Percentiles rank a stretch among this genome's conserved stretches.
These are phyloP conservation scores for Pseudogymnoascus sp. DNA, from an alignment of 2,329 filamentous ascomycete species.

Conservation along the genomic window DNA sequence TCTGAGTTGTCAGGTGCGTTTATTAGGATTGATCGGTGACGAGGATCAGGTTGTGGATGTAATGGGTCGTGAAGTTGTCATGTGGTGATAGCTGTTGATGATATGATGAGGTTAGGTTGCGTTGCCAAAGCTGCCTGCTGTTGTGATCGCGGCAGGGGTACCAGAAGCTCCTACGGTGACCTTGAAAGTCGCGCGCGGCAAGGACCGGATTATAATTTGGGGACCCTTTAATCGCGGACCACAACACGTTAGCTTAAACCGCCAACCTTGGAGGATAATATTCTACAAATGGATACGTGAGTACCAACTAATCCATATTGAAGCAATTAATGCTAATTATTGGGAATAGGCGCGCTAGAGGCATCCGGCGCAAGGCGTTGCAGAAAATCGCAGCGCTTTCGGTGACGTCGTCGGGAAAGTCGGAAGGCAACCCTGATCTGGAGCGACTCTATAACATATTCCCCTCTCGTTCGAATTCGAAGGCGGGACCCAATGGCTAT, in stretches of 20 bases:
- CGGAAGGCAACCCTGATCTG: constrained; percentile 55
- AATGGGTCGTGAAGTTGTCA: background rate
- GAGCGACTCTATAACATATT: constrained; percentile 54
- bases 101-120: constrained; percentile 9
- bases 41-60: constrained; percentile 9
- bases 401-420: constrained; percentile 42
- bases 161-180: background rate
- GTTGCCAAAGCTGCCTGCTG: constrained; percentile 7
- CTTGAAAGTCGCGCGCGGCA: background rate
- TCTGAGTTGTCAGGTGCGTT: background rate
- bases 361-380: constrained; percentile 54
- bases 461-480: constrained; percentile 32
- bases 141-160: constrained; percentile 6
- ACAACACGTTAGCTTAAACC: constrained; percentile 3
- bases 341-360: constrained; percentile 32
- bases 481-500: constrained; percentile 35
- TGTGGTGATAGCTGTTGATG: constrained; percentile 1
- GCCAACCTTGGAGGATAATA: constrained; percentile 8
- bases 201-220: constrained; percentile 1
- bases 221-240: constrained; percentile 2
- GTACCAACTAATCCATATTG: constrained; percentile 10
- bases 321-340: constrained; percentile 4
- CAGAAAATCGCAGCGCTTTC: constrained; percentile 59
- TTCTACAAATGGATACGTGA: constrained; percentile 30
- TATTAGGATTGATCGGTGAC: background rate